These are phyloP conservation scores for Gracilariopsis chorda DNA, from an alignment of 23 red algal species.

Conservation along the genomic window DNA sequence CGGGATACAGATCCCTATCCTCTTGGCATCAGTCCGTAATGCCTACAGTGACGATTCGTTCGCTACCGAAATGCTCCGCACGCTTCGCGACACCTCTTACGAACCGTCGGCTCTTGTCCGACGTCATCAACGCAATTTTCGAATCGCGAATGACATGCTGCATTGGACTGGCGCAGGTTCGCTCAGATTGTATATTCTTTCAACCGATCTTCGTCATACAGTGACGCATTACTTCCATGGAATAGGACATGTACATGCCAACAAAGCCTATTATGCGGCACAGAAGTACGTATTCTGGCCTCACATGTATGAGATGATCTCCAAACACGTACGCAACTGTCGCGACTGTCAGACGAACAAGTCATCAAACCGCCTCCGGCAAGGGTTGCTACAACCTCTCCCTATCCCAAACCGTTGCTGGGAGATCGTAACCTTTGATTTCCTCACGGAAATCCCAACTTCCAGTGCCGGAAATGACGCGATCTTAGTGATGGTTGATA, in stretches of 20 bases:
- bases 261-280: not conserved
- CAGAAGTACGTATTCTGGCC: not conserved
- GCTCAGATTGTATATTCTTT: not conserved
- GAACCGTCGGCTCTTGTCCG: too few relatives aligned
- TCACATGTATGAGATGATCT: not conserved
- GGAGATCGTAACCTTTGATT: constrained; percentile 31
- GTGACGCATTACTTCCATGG: not conserved
- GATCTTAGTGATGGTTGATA: not conserved
- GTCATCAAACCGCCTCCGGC: not conserved
- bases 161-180: not conserved
- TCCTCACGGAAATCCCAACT: not conserved
- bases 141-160: not conserved
- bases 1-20: not conserved
- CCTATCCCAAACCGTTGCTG: not conserved
- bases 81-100: not conserved
- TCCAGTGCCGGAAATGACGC: not conserved
- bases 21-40: not conserved
- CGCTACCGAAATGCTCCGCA: not conserved
- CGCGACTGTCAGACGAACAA: not conserved
- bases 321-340: not conserved
- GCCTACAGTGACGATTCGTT: not conserved
- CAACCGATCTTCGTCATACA: not conserved
- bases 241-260: not conserved
- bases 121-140: not conserved
- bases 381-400: constrained; percentile 6